Evolutionary conservation across 345 rosid genomes (phyloP), one percentile per base, ranked within the genome.

Genomic region (Moricandia arvensis): DNA sequence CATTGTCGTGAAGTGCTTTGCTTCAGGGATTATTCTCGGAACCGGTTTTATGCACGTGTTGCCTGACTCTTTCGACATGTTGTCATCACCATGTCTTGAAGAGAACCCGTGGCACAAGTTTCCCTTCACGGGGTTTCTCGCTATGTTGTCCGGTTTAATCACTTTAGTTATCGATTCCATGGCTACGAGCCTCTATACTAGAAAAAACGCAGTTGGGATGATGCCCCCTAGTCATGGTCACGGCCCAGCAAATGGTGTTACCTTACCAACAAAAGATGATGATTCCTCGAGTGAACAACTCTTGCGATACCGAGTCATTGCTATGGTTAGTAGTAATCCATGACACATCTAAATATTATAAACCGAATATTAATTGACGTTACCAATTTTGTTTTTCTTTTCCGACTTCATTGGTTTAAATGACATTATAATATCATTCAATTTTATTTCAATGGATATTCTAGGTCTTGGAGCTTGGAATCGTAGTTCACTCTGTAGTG

Each of bases 401-500:
- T 49, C 16, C 5, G 21, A 47, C 53, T 47, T 47, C 3, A 47
- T 47, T 7, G 1, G 9, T 45, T 53, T 34, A 34, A 31, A 72
- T 8, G 7, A 73, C 11, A 54, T 54, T 30, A 47, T 4, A 26
- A 7, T 54, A 62, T 2, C 55, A 49, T 49, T 49, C 55, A 49
- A 49, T 49, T 16, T 59, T 1, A 30, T 49, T 7, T 15, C n/a
- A 15, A 33, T 16, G 51, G 5, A 59, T 60, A 26, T 49, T 12
- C n/a, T 68, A 30, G 91, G 93, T 92, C 7, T 63, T 90, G 90
- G 55, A 49, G 55, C 24, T 49, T 49, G 55, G 55, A 49, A 49
- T 49, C 21, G 16, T 49, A 49, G 55, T 88, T 33, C 96, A 89
- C 74, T 90, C 93, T 1, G 85, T 90, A 45, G 91, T 91, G 49